Evolutionary conservation across 2,329 filamentous ascomycete species (phyloP), one percentile per base, ranked within the genome.

Genomic region (Colletotrichum aenigma): DNA sequence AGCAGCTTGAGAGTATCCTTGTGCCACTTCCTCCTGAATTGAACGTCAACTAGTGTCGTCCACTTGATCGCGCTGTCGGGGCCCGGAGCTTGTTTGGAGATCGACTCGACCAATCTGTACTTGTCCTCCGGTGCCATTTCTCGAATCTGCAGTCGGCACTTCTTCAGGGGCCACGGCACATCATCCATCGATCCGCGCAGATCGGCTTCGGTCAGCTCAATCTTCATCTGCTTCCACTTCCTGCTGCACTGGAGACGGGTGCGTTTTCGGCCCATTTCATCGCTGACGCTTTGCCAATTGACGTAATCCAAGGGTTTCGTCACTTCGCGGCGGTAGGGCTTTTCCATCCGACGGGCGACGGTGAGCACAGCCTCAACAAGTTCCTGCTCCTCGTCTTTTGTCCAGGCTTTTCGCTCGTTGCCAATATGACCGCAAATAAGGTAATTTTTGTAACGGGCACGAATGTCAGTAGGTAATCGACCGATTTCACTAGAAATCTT

Each of bases 391-490:
- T 96, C 94, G 0, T 88, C 86, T 21, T 89, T 83, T 3, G 86
- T 87, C 94, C 94, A 96, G 2, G 84, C 82, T 38, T 90, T 89
- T 56, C 86, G 89, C 13, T 24, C 21, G 36, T 87, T 87, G 71
- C 87, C 85, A 1, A 86, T 88, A 7, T 89, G 86, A 24, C 89
- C 89, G 70, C 91, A 92, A 61, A 92, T 85, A 26, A 94, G 84
- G 79, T 93, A 92, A 79, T 95, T 94, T 52, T 92, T 88, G 86
- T 93, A 94, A 5, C 94, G 91, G 81, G 95, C 93, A 66, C 93
- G 90, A 68, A 93, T 88, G 80, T 95, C 93, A 75, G 92, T 90
- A 0, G 90, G 87, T 52, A 92, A 89, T 7, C 94, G 91, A 76
- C 92, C 92, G 77, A 94, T 89, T 26, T 90, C 78, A n/a, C 87